Conservation (phyloP, 352 stramenopile genomes). For the Pythium sukuiense region DNA sequence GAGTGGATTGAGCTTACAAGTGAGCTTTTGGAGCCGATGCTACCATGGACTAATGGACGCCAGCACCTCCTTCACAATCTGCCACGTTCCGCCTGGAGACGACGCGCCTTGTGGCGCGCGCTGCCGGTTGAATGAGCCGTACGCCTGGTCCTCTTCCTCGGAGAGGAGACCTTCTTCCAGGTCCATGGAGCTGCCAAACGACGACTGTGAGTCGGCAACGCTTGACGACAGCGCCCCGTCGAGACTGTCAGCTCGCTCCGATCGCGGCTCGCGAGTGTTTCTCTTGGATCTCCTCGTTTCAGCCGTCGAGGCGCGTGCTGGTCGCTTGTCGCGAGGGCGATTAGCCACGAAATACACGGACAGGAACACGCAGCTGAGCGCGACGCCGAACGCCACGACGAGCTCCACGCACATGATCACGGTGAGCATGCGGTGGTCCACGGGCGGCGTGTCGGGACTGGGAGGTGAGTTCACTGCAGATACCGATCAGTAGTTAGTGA, state of each 20-base stretch:
- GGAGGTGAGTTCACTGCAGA: constrained; percentile 54
- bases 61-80: constrained; percentile 50
- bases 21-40: neutral
- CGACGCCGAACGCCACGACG: constrained; percentile 79
- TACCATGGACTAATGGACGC: constrained; percentile 79
- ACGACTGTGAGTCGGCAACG: constrained; percentile 13
- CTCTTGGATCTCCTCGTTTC: constrained; percentile 9
- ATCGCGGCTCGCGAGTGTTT: constrained; percentile 10
- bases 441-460: constrained; percentile 69
- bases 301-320: neutral
- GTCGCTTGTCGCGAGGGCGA: constrained; percentile 49
- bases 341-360: constrained; percentile 89
- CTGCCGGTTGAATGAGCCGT: constrained; percentile 59
- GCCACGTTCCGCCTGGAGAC: constrained; percentile 41
- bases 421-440: constrained; percentile 81
- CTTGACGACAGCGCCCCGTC: constrained; percentile 11
- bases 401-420: constrained; percentile 88
- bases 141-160: constrained; percentile 61
- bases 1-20: neutral
- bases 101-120: constrained; percentile 3
- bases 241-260: constrained; percentile 8
- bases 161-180: constrained; percentile 70
- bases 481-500: neutral
- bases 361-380: constrained; percentile 80
- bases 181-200: constrained; percentile 36